Base-by-base conservation (phyloP, 768 basidiomycete genomes). In the Phaffia tasmanica region DNA sequence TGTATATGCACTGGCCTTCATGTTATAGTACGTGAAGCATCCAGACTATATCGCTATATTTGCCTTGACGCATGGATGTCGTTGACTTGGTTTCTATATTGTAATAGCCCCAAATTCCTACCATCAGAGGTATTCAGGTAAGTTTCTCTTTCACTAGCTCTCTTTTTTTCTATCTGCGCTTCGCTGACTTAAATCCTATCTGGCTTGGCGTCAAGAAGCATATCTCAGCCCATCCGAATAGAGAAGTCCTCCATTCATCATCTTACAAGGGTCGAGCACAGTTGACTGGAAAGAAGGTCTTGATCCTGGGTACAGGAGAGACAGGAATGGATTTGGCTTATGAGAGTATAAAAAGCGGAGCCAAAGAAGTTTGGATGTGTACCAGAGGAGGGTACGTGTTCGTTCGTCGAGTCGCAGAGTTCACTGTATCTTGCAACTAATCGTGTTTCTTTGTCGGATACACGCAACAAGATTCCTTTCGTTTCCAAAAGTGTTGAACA, bases 241-340 rank as follows among this genome's bases (percentile, higher is more conserved):
- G 51, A 27, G 57, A 70, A 25, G 76, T 77, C 1, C 78, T 81
- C 62, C 84, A 85, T 72, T 84, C 83, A 1, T 73, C 75, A 5
- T 71, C 79, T 47, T 84, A 84, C 76, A 84, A 84, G 70, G 71
- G 72, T 6, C 78, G 80, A 18, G 70, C 73, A 0, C 80, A 83
- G 69, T 75, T 84, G 14, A 55, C 68, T 18, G 79, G 78, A 29
- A 78, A 79, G 69, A 76, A 78, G 27, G 79, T 85, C 25, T 76
- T 84, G 76, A 78, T 85, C 27, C 76, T 84, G 21, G 84, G 84
- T 0, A 81, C 80, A 14, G 84, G 84, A 1, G 84, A 85, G 73
- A 85, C 84, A 6, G 83, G 83, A 1, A 82, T 83, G 81, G 84
- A 85, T 70, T 73, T 85, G 21, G 81, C 72, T 1, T 78, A 79